Percentiles rank a stretch among this genome's conserved stretches.
Evolutionary conservation across 1,284 basidiomycete species (phyloP).

Genomic region (Vanrija sp.): DNA sequence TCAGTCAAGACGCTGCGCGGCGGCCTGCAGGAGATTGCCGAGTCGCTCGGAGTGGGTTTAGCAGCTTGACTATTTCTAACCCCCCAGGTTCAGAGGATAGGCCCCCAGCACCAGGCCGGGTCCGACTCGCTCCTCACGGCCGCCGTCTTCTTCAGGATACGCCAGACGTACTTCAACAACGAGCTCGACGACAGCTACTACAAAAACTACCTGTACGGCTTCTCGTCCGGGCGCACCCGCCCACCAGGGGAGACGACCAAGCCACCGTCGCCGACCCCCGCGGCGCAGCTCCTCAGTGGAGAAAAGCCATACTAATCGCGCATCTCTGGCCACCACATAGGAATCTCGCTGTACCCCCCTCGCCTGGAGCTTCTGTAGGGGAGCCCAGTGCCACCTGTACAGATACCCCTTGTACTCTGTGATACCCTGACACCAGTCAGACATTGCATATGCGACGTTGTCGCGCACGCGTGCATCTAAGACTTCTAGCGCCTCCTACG

Average conservation of each 20-base stretch:
- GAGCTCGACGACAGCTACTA: slow-evolving; percentile 66
- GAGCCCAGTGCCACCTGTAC: no score
- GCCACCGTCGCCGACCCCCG: slow-evolving; percentile 19
- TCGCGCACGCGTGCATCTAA: no score
- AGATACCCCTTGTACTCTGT: no score
- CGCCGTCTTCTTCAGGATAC: slow-evolving; percentile 93
- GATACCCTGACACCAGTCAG: no score
- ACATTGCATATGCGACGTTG: no score
- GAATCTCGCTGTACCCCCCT: no score
- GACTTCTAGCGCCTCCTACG: background rate
- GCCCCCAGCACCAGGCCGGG: slow-evolving; percentile 91
- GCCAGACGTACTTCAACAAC: slow-evolving; percentile 83
- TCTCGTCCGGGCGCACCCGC: slow-evolving; percentile 20
- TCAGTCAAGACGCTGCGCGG: slow-evolving; percentile 84
- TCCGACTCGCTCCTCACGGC: slow-evolving; percentile 92
- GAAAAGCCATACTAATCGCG: slow-evolving; percentile 16
- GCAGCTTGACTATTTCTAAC: background rate
- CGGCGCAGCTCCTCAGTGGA: slow-evolving; percentile 17
- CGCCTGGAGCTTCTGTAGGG: no score
- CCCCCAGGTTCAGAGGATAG: slow-evolving; percentile 75
- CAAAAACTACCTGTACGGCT: slow-evolving; percentile 48
- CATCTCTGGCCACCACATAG: no score
- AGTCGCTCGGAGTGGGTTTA: slow-evolving; percentile 68
- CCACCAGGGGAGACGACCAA: slow-evolving; percentile 15
- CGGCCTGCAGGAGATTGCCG: slow-evolving; percentile 91